These are phyloP conservation scores for Crassisporium funariophilum DNA, from an alignment of 768 basidiomycete genomes.

Conservation along the genomic window DNA sequence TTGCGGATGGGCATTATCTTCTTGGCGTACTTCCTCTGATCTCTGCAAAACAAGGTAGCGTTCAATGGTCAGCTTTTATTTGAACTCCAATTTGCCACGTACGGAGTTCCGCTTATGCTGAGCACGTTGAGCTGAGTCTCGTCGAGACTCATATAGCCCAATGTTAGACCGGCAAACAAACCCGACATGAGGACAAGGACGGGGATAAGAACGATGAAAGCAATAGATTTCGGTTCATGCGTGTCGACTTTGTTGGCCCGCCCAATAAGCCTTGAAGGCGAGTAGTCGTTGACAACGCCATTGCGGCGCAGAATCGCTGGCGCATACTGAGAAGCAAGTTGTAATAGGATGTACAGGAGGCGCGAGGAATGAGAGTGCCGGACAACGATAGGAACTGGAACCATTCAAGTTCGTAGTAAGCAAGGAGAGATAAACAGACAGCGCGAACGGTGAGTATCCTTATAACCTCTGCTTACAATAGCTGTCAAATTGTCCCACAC, in stretches of 20 bases:
- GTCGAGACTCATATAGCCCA: constrained; percentile 93
- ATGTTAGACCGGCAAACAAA: constrained; percentile 87
- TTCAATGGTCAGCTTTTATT: constrained; percentile 2
- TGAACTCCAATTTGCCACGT: constrained; percentile 31
- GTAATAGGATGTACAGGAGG: constrained; percentile 45
- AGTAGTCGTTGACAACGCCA: constrained; percentile 6
- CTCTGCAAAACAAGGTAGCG: constrained; percentile 40
- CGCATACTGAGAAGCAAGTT: constrained; percentile 47
- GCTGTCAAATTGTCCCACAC: too few species aligned
- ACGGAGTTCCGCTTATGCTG: constrained; percentile 84
- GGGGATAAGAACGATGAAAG: constrained; percentile 68
- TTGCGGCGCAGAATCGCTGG: constrained; percentile 36
- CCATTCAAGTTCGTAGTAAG: constrained; percentile 38
- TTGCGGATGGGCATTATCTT: constrained; percentile 86
- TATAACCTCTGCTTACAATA: too few species aligned
- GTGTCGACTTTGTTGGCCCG: constrained; percentile 32
- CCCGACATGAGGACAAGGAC: constrained; percentile 82
- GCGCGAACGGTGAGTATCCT: too few species aligned
- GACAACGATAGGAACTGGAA: constrained; percentile 40
- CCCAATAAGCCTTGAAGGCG: constrained; percentile 18
- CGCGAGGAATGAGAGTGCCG: constrained; percentile 44
- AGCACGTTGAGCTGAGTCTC: constrained; percentile 90
- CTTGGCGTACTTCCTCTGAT: constrained; percentile 78
- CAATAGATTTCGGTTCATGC: constrained; percentile 33
- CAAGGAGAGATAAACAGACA: too few species aligned